Conservation (phyloP, 192 early-diverging fungal genomes). For the Mortierella antarctica region DNA sequence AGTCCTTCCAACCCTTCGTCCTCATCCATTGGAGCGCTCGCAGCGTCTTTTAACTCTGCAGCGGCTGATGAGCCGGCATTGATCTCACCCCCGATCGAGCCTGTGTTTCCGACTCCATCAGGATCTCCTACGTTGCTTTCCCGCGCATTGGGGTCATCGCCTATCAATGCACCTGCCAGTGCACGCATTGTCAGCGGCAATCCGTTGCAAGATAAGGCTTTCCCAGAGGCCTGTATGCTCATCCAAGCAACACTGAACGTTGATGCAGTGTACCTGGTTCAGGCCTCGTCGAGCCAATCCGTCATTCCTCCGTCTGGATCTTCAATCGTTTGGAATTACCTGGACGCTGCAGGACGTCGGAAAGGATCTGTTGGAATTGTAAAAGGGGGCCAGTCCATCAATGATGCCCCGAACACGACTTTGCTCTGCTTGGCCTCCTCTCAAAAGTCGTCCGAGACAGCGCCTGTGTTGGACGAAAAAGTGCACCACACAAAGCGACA, state of each 20-base stretch:
- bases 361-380: conserved; percentile 43
- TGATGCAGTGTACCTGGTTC: conserved; percentile 47
- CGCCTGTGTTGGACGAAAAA: conserved; percentile 34
- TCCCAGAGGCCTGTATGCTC: conserved; percentile 35
- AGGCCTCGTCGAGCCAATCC: conserved; percentile 22
- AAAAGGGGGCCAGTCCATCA: conserved; percentile 15
- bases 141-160: neutral
- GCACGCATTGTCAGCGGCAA: conserved; percentile 10
- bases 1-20: neutral
- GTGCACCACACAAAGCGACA: conserved; percentile 28
- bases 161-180: neutral
- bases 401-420: conserved; percentile 10
- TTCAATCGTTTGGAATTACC: conserved; percentile 39
- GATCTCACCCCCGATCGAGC: conserved; percentile 26
- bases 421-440: conserved; percentile 30
- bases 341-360: conserved; percentile 33
- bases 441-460: conserved; percentile 15
- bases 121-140: conserved; percentile 39
- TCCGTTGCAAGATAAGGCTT: conserved; percentile 31
- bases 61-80: conserved; percentile 9
- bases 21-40: neutral
- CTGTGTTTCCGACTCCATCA: conserved; percentile 38
- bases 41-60: neutral
- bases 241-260: conserved; percentile 48
- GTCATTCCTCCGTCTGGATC: conserved; percentile 30